Base-by-base conservation (phyloP, 257 asterid species). In the Orobanche coerulescens region DNA sequence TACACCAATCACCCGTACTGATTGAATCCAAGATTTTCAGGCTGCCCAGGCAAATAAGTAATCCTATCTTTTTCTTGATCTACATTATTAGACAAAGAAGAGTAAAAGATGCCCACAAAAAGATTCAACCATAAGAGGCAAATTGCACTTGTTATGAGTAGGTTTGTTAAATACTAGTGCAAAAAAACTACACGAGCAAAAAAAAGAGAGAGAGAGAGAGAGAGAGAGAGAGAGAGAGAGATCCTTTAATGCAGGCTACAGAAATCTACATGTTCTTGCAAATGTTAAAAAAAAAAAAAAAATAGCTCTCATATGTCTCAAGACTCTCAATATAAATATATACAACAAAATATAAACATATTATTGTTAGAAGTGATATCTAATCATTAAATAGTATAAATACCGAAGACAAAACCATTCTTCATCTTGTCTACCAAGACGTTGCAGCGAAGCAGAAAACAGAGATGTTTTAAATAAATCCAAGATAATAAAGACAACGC, bases 351-450 rank as follows among this genome's bases (percentile, higher is more conserved):
- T 58, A 37, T 13, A 37, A 23, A 64, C 65, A 62, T 56, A 37
- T 66, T 30, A 69, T 53, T 30, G 4, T 47, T 2, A 52, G 15
- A 64, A 46, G 39, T 61, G 77, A 71, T 70, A 71, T 70, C 67
- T 73, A 79, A 83, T 78, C 77, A n/a, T n/a, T n/a, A 80, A 83
- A 83, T 82, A 75, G 79, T 76, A 68, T 77, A 74, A 79, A 79
- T 78, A 80, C 81, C 82, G 62, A 76, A 80, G 90, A 82, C 84
- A 81, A 83, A 84, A 75, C 68, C 78, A 68, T 71, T 66, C 76
- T 80, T 76, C 86, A 73, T 73, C 82, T 78, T 90, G 95, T 81
- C 90, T 72, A 67, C 83, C 90, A 83, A 77, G 68, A 42, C 67
- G 70, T 14, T 58, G 71, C 57, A 73, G 78, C 77, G 77, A 82